phyloP scores from a whole-genome alignment of 164 flowering plant species.

The grape (Vitis vinifera) region ASM3070453v1 NC_081807.1:6311501-6312000 shows the following conservation, averaged over 20 bases:
- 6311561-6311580: no score
- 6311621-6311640: conserved; percentile 35
- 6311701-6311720: conserved; percentile 58
- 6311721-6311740: conserved; percentile 58
- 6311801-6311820: conserved; percentile 61
- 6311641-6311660: conserved; percentile 57
- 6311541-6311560: no score
- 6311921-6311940: conserved; percentile 33
- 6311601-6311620: conserved; percentile 19
- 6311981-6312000: conserved; percentile 83
- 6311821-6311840: conserved; percentile 68
- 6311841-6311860: conserved; percentile 30
- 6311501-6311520: no score
- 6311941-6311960: conserved; percentile 46
- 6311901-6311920: conserved; percentile 36
- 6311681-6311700: conserved; percentile 56
- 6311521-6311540: no score
- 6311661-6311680: conserved; percentile 75
- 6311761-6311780: conserved; percentile 29
- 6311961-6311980: conserved; percentile 70
- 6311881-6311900: conserved; percentile 41
- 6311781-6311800: conserved; percentile 31
- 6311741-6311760: conserved; percentile 38
- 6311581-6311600: no score
- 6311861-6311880: conserved; percentile 34